phyloP scores from a whole-genome alignment of 305 asterid genomes.

The Fraxinus ornus region DNA sequence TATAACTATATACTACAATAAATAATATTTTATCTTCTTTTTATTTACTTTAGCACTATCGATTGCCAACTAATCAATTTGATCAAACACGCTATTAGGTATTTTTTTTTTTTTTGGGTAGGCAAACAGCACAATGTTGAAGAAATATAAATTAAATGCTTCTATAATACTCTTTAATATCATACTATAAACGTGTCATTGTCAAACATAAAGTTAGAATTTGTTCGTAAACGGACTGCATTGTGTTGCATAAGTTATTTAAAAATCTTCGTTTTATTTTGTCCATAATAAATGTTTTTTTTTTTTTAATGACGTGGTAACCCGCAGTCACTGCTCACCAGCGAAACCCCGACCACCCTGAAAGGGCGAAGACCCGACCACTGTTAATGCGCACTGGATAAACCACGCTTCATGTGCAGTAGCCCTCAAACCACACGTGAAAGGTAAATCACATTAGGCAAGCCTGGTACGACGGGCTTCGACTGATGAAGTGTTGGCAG shows the following conservation, averaged over 20 bases:
- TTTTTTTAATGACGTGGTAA: no score
- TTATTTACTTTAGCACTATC: neutral
- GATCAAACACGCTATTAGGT: neutral
- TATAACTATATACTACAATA: no score
- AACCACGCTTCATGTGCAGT: no score
- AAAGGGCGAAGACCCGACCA: no score
- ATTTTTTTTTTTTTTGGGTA: neutral
- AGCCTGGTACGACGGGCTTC: no score
- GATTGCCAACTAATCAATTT: neutral
- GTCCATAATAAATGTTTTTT: neutral
- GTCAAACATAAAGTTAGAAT: neutral
- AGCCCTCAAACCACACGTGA: no score
- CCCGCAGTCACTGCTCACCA: no score
- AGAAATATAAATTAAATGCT: neutral
- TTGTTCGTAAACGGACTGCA: neutral
- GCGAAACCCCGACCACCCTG: no score
- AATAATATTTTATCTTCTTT: neutral
- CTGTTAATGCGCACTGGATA: no score
- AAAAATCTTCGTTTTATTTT: neutral
- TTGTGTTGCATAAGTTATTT: neutral
- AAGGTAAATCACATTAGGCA: no score
- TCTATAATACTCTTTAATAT: neutral
- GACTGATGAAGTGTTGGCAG: no score
- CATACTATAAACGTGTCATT: neutral
- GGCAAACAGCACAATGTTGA: neutral